Evolutionary conservation across 345 rosid species (phyloP), one percentile per base, ranked within the genome.

Genomic region (Pistacia vera): DNA sequence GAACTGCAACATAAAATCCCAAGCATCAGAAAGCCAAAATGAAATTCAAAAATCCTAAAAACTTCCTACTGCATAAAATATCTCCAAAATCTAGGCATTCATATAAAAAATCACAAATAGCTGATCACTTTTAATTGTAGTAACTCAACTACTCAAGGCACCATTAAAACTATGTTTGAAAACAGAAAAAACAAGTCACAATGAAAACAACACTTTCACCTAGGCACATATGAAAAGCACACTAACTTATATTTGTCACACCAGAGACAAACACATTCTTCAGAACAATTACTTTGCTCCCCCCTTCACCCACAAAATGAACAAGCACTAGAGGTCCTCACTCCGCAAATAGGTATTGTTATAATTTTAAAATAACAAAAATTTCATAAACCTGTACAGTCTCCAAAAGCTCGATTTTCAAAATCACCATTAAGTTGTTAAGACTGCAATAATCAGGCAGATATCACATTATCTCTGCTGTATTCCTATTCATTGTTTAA

Each of bases 1-100:
- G 83, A 93, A 92, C 99, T 95, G 95, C 88, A 88, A 17, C 60
- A 68, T 0, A 35, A 73, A 76, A 18, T 65, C 12, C 65, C 61
- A 41, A 81, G 59, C 20, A 76, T 72, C 56, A 44, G 66, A 48
- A 59, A 33, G 61, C 18, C 20, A 30, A 76, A 68, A 71, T 57
- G 56, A 68, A 44, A 51, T 35, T 49, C 38, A 70, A 61, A 73
- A 54, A 20, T 54, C 36, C 59, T 59, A 41, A 41, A 3, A 72
- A 51, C 33, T 44, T 38, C 1, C 5, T 14, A 65, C 68, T 61
- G 33, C 35, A 51, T 60, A 51, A 25, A 57, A 48, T 18, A 76
- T 35, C 41, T 68, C 63, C 28, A 38, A 36, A 68, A 51, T 10
- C 30, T 11, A 67, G 67, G 56, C 20, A 14, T 2, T 63, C 64